A percentile compares a stretch with the other conserved stretches of the same genome.
phyloP scores from a whole-genome alignment of 73 alveolate genomes.

The Stentor roeselii region DNA sequence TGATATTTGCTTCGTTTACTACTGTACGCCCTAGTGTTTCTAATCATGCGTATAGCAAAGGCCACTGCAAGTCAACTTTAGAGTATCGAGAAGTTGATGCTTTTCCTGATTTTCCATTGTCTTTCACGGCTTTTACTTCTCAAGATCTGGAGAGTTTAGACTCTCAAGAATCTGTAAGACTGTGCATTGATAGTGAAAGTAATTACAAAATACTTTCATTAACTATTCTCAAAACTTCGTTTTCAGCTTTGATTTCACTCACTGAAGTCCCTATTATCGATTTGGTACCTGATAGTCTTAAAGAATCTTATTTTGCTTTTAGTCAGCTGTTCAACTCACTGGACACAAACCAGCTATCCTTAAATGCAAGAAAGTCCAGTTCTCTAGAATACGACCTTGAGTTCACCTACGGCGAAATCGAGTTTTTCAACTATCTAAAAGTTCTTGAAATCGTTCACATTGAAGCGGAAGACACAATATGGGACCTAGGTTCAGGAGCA shows the following conservation, averaged over 20 bases:
- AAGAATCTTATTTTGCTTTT: too few relatives aligned
- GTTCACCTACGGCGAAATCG: slow-evolving; percentile 62
- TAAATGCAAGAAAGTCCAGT: not conserved
- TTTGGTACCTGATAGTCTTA: not conserved
- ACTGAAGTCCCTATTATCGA: not conserved
- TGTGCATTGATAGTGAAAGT: not conserved
- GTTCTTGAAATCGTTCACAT: slow-evolving; percentile 34
- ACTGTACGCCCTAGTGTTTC: not conserved
- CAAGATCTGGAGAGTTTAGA: not conserved
- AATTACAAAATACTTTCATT: not conserved
- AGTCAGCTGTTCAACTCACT: too few relatives aligned
- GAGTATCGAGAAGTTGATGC: not conserved
- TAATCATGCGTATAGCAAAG: not conserved
- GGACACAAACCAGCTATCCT: not conserved
- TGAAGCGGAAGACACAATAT: slow-evolving; percentile 41
- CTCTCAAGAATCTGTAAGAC: not conserved
- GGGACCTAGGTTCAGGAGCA: slow-evolving; percentile 63
- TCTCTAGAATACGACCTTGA: not conserved
- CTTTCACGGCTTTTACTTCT: not conserved
- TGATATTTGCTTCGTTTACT: not conserved
- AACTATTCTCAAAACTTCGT: not conserved
- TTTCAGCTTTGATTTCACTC: not conserved
- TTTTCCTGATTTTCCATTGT: not conserved
- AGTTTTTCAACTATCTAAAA: slow-evolving; percentile 37
- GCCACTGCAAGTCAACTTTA: not conserved